phyloP scores from a whole-genome alignment of 2,329 filamentous ascomycete genomes.

The Rhynchosporium graminicola region DNA sequence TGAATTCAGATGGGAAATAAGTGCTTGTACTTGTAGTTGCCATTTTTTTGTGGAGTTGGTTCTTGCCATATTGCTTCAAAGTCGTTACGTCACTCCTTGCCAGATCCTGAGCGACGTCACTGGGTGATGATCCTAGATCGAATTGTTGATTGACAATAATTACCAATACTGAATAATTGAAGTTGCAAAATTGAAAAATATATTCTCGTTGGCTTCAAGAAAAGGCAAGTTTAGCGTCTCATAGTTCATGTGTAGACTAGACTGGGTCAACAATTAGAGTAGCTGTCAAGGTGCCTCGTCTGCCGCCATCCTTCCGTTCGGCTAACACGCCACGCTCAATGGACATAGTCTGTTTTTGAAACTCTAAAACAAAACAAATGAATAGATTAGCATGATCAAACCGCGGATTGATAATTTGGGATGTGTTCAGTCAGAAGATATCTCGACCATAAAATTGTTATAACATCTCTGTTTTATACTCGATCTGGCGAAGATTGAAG shows the following conservation, averaged over 20 bases:
- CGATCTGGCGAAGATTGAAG: too few relatives aligned
- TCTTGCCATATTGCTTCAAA: slow-evolving; percentile 6
- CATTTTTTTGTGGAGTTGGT: background rate
- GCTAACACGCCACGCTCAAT: background rate
- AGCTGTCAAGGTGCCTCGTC: slow-evolving; percentile 3
- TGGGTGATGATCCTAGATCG: background rate
- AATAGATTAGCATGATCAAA: too few relatives aligned
- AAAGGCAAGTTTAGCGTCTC: background rate
- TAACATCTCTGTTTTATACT: too few relatives aligned
- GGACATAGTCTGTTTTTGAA: background rate
- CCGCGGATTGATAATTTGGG: too few relatives aligned
- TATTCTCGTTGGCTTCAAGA: background rate
- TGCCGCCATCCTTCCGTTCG: background rate
- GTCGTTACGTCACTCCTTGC: slow-evolving; percentile 11
- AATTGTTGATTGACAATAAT: slow-evolving; percentile 5
- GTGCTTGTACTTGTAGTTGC: background rate
- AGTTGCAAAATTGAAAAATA: background rate
- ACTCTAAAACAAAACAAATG: background rate
- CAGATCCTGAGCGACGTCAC: slow-evolving; percentile 12
- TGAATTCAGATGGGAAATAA: background rate
- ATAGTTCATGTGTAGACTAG: background rate
- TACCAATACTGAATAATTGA: background rate
- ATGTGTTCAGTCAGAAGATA: too few relatives aligned
- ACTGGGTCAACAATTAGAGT: background rate
- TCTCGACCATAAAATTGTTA: too few relatives aligned